A percentile compares a stretch with the other conserved stretches of the same genome.
Conservation (phyloP, 2,329 filamentous ascomycete species). For the Stromatinia cepivora region DNA sequence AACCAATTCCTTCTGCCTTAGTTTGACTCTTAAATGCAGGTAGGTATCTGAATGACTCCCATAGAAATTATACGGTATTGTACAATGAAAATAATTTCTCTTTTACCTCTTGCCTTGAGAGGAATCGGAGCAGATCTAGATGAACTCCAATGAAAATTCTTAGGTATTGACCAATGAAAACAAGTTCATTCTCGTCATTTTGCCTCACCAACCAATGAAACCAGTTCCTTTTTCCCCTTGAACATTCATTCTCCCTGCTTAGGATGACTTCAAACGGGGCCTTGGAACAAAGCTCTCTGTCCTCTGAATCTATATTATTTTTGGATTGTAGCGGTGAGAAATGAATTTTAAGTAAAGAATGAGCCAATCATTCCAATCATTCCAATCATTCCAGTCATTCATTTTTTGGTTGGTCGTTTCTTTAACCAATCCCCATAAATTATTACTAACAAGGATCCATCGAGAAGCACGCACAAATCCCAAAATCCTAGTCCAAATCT, state of each 20-base stretch:
- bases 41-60: neutral
- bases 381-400: neutral
- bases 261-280: too few relatives aligned
- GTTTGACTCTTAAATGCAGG: neutral
- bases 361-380: neutral
- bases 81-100: too few relatives aligned
- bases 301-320: neutral
- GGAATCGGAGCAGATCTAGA: too few relatives aligned
- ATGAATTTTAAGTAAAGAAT: neutral
- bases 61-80: too few relatives aligned
- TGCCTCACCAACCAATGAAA: neutral
- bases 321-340: constrained; percentile 1
- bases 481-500: neutral
- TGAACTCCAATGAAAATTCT: too few relatives aligned
- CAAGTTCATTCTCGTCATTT: neutral
- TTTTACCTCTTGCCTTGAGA: too few relatives aligned
- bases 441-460: neutral
- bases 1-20: neutral
- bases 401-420: neutral
- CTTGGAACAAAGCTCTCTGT: too few relatives aligned
- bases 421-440: constrained; percentile 3
- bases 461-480: neutral
- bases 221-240: neutral
- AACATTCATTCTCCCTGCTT: neutral
- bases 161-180: too few relatives aligned